Evolutionary conservation across 768 basidiomycete species (phyloP).

Genomic region (Tremella yokohamensis): DNA sequence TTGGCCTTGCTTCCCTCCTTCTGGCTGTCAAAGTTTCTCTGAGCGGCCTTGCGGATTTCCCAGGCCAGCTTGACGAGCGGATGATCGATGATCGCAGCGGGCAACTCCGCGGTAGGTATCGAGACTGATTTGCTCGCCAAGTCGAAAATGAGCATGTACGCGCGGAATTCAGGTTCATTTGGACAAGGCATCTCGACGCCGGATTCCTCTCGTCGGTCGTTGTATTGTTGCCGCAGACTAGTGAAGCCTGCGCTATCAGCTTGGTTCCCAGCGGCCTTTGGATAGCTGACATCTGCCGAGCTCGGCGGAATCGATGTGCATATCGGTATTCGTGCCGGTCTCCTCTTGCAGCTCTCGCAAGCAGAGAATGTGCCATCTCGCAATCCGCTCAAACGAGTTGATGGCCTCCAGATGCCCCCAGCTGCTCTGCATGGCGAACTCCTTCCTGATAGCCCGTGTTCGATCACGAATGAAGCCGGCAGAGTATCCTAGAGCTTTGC

Average conservation of each 20-base stretch:
- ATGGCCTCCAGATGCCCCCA: slow-evolving; percentile 69
- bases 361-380: slow-evolving; percentile 84
- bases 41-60: slow-evolving; percentile 73
- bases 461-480: slow-evolving; percentile 82
- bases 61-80: slow-evolving; percentile 80
- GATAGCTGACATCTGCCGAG: slow-evolving; percentile 54
- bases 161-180: slow-evolving; percentile 90
- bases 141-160: slow-evolving; percentile 90
- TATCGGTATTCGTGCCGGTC: slow-evolving; percentile 38
- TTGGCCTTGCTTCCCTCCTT: slow-evolving; percentile 56
- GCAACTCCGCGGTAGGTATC: slow-evolving; percentile 60
- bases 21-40: slow-evolving; percentile 61
- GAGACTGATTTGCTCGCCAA: slow-evolving; percentile 77
- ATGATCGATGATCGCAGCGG: slow-evolving; percentile 63
- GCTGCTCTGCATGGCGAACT: slow-evolving; percentile 89
- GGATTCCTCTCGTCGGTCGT: slow-evolving; percentile 61
- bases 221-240: slow-evolving; percentile 88
- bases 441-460: slow-evolving; percentile 80
- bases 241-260: slow-evolving; percentile 64
- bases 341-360: slow-evolving; percentile 57
- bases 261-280: too few species aligned
- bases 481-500: slow-evolving; percentile 54
- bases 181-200: slow-evolving; percentile 62
- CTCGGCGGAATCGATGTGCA: slow-evolving; percentile 43
- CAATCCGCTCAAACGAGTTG: slow-evolving; percentile 88